Evolutionary conservation across 129 eudicot genomes (phyloP).

Genomic region (Helichrysum umbraculigerum): DNA sequence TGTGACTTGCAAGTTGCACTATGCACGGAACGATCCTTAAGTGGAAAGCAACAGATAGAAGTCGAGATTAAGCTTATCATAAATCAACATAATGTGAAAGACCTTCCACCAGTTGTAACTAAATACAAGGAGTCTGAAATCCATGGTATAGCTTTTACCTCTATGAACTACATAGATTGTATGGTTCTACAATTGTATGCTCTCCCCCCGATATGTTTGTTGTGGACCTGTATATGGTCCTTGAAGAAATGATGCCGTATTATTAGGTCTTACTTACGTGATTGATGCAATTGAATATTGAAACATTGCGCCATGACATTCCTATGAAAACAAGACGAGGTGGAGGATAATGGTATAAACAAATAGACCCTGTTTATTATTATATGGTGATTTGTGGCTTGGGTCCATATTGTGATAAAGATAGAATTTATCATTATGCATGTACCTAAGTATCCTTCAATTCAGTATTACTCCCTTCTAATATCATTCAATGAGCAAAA

Average conservation of each 20-base stretch:
- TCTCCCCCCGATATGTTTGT: constrained; percentile 1
- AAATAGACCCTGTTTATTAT: background rate
- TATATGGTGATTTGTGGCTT: constrained; percentile 8
- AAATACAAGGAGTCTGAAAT: constrained; percentile 25
- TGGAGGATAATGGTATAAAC: background rate
- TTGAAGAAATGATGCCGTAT: constrained; percentile 12
- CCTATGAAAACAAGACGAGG: background rate
- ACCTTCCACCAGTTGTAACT: constrained; percentile 23
- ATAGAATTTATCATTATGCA: background rate
- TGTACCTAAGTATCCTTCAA: background rate
- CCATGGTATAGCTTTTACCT: constrained; percentile 32
- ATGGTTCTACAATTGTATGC: background rate
- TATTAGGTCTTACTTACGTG: constrained; percentile 3
- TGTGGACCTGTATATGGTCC: background rate
- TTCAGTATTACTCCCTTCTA: background rate
- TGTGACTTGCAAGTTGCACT: constrained; percentile 63
- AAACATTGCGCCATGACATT: background rate
- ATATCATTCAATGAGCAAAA: background rate
- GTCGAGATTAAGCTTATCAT: constrained; percentile 49
- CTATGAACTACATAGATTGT: background rate
- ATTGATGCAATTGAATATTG: background rate
- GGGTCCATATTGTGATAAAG: constrained; percentile 9
- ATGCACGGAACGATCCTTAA: constrained; percentile 52
- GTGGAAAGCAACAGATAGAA: constrained; percentile 75
- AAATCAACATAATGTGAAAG: constrained; percentile 36